A percentile compares a stretch with the other conserved stretches of the same genome.
phyloP scores from a whole-genome alignment of 345 rosid genomes.

The Raphanus sativus region DNA sequence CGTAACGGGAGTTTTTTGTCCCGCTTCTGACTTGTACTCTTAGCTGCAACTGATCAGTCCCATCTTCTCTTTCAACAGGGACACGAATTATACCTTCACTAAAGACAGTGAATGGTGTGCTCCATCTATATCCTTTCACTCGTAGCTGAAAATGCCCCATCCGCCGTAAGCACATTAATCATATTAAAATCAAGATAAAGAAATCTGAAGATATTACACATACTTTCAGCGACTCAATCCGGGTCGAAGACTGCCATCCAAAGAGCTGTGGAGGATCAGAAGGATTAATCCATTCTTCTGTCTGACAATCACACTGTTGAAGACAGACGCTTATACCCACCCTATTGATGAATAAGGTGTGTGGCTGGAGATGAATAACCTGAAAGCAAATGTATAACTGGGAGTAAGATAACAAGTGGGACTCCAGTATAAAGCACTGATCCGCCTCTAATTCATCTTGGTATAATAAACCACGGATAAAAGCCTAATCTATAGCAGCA shows the following conservation, averaged over 20 bases:
- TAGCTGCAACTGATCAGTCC: constrained; percentile 54
- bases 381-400: constrained; percentile 37
- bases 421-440: constrained; percentile 5
- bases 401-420: constrained; percentile 17
- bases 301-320: constrained; percentile 81
- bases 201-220: constrained; percentile 28
- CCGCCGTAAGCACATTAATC: constrained; percentile 17
- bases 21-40: constrained; percentile 91
- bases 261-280: constrained; percentile 81
- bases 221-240: constrained; percentile 76
- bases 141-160: constrained; percentile 54
- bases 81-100: constrained; percentile 80
- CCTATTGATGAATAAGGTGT: constrained; percentile 82
- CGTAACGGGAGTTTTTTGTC: constrained; percentile 80
- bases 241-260: constrained; percentile 71
- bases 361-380: constrained; percentile 93
- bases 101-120: constrained; percentile 76
- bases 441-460: constrained; percentile 20
- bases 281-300: constrained; percentile 79
- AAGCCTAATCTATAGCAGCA: constrained; percentile 11
- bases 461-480: background rate
- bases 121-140: constrained; percentile 80
- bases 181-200: background rate
- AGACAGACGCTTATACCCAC: constrained; percentile 72
- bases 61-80: constrained; percentile 54